Evolutionary conservation across 441 rosid species (phyloP), one percentile per base, ranked within the genome.

Genomic region (Pelargonium fulgidum): DNA sequence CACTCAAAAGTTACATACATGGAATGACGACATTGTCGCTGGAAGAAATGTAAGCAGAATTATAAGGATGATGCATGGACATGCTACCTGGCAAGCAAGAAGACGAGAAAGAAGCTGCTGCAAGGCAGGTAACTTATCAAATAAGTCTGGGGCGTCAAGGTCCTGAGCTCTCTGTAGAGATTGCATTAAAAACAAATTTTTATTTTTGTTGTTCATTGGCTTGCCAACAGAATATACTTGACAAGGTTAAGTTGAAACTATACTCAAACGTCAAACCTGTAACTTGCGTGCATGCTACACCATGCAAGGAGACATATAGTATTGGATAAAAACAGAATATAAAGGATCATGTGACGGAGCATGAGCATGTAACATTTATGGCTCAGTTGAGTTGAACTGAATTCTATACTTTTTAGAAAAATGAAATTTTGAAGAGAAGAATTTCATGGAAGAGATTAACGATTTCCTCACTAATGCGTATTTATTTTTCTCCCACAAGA

Each of bases 61-160:
- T 14, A 36, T 50, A 17, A 68, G 6, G 12, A 54, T 36, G 59
- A 22, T 17, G 68, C 10, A 26, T 7, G 61, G 44, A 16, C 70
- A 48, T 39, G 72, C 71, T 56, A 85, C 89, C 82, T 80, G 79
- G 75, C 91, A 87, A 56, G 54, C 82, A 66, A 85, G 84, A 72
- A 85, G 80, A 68, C 84, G 84, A 71, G 73, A 76, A 26, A 82
- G 84, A 47, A 83, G 78, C 72, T 78, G 80, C 72, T 83, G 87
- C 79, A 83, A 63, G 2, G 75, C 67, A 58, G 87, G 85, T 66
- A 87, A 72, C 33, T 85, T 85, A 24, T 82, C 81, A 2, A 85
- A 81, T 65, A 87, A 75, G 20, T 63, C 76, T 11, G 68, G 39
- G 9, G 74, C 79, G 68, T 85, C 79, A 52, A 78, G 77, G 47